Conservation (phyloP, 768 basidiomycete species). For the Suillus decipiens region DNA sequence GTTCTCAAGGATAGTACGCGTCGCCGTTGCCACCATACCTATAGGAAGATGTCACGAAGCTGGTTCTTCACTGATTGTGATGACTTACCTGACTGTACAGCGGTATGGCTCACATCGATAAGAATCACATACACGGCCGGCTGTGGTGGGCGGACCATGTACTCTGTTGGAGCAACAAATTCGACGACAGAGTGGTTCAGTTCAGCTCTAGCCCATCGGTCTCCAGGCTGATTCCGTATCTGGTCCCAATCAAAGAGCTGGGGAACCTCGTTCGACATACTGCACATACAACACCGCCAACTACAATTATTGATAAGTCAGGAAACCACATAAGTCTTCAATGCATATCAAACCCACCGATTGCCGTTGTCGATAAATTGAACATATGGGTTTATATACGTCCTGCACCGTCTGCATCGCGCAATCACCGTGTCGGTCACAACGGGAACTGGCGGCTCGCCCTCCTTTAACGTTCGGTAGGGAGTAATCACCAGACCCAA, state of each 20-base stretch:
- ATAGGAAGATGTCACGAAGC: constrained; percentile 1
- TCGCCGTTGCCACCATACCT: constrained; percentile 99
- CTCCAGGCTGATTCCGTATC: constrained; percentile 88
- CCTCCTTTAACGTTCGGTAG: constrained; percentile 83
- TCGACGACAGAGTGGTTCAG: constrained; percentile 94
- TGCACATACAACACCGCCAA: constrained; percentile 99
- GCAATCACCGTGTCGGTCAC: constrained; percentile 94
- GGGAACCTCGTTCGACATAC: constrained; percentile 96
- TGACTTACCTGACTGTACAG: constrained; percentile 81
- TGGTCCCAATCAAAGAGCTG: constrained; percentile 99
- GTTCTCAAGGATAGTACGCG: constrained; percentile 93
- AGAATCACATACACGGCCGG: constrained; percentile 97
- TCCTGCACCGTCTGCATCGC: constrained; percentile 91
- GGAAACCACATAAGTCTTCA: constrained; percentile 12
- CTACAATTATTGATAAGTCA: constrained; percentile 35
- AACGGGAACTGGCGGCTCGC: constrained; percentile 83
- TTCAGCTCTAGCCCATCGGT: constrained; percentile 92
- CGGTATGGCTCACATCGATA: constrained; percentile 92
- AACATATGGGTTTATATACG: constrained; percentile 97
- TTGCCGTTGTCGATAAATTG: constrained; percentile 98
- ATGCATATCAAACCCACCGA: constrained; percentile 47
- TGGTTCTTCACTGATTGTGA: not conserved
- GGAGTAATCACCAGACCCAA: constrained; percentile 89
- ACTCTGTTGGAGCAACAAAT: constrained; percentile 97
- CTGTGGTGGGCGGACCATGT: constrained; percentile 99